Percentiles rank a stretch among this genome's conserved stretches.
Conservation (phyloP, 139 green algal species). For the Limnomonas spitsbergensis region DNA sequence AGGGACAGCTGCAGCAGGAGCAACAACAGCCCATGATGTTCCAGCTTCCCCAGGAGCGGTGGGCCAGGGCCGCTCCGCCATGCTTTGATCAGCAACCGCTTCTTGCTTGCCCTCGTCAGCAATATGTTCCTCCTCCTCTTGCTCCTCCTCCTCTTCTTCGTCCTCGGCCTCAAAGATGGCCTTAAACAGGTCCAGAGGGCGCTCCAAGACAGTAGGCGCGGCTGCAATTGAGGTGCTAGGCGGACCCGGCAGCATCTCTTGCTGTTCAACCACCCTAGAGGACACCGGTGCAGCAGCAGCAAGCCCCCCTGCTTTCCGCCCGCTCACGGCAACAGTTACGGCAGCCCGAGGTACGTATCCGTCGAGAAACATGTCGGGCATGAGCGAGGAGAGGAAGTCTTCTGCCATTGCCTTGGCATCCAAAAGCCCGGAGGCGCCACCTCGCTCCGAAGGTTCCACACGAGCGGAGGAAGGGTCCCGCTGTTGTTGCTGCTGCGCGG, state of each 20-base stretch:
- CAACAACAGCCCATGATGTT: background rate
- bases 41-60: background rate
- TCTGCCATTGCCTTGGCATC: conserved; percentile 20
- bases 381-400: conserved; percentile 29
- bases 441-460: background rate
- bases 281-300: background rate
- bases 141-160: conserved; percentile 52
- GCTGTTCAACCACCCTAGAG: background rate
- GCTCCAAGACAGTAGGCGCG: conserved; percentile 33
- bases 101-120: conserved; percentile 46
- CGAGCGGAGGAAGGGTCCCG: background rate
- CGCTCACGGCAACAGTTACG: no score
- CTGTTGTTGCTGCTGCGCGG: background rate
- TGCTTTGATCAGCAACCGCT: background rate
- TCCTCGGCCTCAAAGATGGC: conserved; percentile 77
- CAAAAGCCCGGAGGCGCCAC: background rate
- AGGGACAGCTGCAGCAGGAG: background rate
- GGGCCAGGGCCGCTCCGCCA: no score
- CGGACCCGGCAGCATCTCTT: background rate
- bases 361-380: background rate
- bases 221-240: background rate
- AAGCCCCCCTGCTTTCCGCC: no score
- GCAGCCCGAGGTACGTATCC: background rate
- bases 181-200: conserved; percentile 79
- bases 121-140: conserved; percentile 46